Evolutionary conservation across 352 stramenopile species (phyloP), one percentile per base, ranked within the genome.

Genomic region (Globisporangium barbulae): DNA sequence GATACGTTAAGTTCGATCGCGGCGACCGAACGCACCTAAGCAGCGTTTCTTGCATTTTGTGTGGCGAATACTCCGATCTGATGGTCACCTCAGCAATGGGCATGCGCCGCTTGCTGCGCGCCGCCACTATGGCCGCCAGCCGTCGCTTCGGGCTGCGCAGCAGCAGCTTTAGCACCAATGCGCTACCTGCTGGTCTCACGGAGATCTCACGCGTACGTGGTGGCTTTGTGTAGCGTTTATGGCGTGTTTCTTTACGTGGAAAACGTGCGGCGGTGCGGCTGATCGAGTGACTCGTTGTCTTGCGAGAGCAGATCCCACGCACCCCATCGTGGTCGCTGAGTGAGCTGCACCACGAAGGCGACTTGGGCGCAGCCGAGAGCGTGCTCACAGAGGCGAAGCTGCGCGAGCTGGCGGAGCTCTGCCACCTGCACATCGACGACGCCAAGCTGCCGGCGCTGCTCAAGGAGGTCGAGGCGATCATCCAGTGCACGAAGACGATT

Each of bases 401-500:
- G 60, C 79, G 75, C 25, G 85, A 93, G 53, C 61, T 95, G 30
- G 86, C 86, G 0, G 86, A 93, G 71, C 64, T 95, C 37, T 95
- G 83, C 35, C 84, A 95, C 68, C 70, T 95, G 62, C 83, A 93
- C 61, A 78, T 95, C 10, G 80, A 87, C 19, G 76, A 91, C 39
- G 74, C 81, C 5, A 88, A 89, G 64, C 64, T 94, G 17, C 80
- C 86, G 10, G 69, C 66, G 19, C 67, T 95, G 66, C 75, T 95
- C 30, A 86, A 88, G 42, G 86, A 90, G 57, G 86, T 95, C 6
- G 84, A 93, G 70, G 87, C 83, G 28, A 95, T 95, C 52, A 93
- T 95, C 53, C 86, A 95, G 58, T 95, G 86, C 78, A 91, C 86
- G 55, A 91, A 89, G 70, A 91, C 82, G 31, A 88, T 95, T 54